Evolutionary conservation across 1,139 yeast species (phyloP).

Genomic region (Lodderomyces pseudojiufengensis): DNA sequence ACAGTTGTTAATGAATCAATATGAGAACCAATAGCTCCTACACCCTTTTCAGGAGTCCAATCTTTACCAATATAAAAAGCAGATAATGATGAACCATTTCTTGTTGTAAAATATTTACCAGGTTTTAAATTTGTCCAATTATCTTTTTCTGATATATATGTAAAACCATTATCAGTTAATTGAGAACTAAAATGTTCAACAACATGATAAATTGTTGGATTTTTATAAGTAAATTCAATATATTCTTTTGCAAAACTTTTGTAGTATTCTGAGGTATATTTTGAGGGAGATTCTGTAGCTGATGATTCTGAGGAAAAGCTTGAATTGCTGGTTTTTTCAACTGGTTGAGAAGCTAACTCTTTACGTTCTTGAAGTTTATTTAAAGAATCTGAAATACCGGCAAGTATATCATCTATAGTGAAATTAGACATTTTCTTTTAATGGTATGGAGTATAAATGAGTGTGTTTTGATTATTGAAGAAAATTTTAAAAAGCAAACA

Average conservation of each 20-base stretch:
- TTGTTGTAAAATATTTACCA: slow-evolving; percentile 29
- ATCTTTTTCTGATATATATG: slow-evolving; percentile 25
- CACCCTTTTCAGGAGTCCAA: slow-evolving; percentile 38
- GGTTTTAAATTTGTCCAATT: slow-evolving; percentile 20
- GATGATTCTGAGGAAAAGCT: too few species aligned
- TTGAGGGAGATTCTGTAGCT: slow-evolving; percentile 1
- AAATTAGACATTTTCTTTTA: background rate
- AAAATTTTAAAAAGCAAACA: too few species aligned
- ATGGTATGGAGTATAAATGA: too few species aligned
- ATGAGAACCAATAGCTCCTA: slow-evolving; percentile 42
- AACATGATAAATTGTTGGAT: slow-evolving; percentile 44
- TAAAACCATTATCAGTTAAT: slow-evolving; percentile 29
- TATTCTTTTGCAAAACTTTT: slow-evolving; percentile 34
- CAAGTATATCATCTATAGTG: slow-evolving; percentile 8
- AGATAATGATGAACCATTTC: slow-evolving; percentile 36
- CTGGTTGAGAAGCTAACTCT: background rate
- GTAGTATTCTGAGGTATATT: slow-evolving; percentile 22
- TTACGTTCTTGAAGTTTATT: slow-evolving; percentile 7
- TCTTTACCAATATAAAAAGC: slow-evolving; percentile 40
- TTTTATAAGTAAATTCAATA: slow-evolving; percentile 34
- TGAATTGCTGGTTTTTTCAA: too few species aligned
- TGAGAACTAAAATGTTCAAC: slow-evolving; percentile 25
- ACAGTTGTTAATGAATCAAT: slow-evolving; percentile 40
- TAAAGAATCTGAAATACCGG: slow-evolving; percentile 7
- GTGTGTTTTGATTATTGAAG: too few species aligned